Percentiles rank a stretch among this genome's conserved stretches.
Evolutionary conservation across 2,329 filamentous ascomycete genomes (phyloP).

Genomic region (Verticillium albo-atrum): DNA sequence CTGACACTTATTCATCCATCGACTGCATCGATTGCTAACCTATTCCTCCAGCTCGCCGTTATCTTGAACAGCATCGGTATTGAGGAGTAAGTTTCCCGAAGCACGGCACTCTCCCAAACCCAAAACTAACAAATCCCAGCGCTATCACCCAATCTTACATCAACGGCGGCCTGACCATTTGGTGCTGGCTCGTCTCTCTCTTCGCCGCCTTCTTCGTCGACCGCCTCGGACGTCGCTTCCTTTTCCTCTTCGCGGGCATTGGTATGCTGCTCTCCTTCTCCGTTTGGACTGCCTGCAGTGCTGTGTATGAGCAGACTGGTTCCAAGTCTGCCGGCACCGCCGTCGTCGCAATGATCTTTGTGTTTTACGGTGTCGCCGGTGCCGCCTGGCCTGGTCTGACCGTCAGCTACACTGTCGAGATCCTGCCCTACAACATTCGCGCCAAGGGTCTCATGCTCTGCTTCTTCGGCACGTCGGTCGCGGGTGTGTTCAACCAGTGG

Average conservation of each 20-base stretch:
- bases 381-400: conserved; percentile 54
- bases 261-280: conserved; percentile 45
- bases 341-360: conserved; percentile 38
- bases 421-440: conserved; percentile 44
- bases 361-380: conserved; percentile 41
- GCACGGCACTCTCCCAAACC: conserved; percentile 36
- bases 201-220: conserved; percentile 49
- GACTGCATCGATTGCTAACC: background rate
- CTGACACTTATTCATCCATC: background rate
- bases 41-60: background rate
- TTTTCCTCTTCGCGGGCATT: conserved; percentile 42
- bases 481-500: conserved; percentile 49
- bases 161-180: conserved; percentile 43
- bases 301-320: conserved; percentile 36
- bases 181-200: conserved; percentile 48
- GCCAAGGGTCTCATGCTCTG: conserved; percentile 52
- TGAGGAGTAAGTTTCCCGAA: conserved; percentile 45
- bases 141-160: background rate
- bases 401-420: conserved; percentile 48
- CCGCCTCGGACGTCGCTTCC: conserved; percentile 48
- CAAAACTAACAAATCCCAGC: background rate
- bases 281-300: conserved; percentile 44
- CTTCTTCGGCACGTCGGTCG: conserved; percentile 51
- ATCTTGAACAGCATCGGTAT: conserved; percentile 32
- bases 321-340: conserved; percentile 30